Evolutionary conservation across 2,329 filamentous ascomycete species (phyloP), one percentile per base, ranked within the genome.

Genomic region (Curvularia spicifera): DNA sequence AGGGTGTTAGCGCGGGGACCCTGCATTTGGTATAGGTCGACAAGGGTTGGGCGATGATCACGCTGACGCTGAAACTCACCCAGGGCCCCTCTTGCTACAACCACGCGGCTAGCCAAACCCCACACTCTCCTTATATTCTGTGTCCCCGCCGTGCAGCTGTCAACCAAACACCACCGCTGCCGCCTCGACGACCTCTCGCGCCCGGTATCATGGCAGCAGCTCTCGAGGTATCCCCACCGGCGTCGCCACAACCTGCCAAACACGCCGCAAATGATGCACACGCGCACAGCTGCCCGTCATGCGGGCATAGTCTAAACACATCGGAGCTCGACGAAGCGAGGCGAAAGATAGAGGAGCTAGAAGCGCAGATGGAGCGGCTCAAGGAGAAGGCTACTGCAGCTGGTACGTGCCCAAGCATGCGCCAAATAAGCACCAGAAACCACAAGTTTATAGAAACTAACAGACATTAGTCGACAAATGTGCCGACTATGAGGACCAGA

Each of bases 401-500:
- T 64, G 82, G 84, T 85, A 77, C 53, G 82, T 75, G 43, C 51
- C 45, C 37, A 24, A 43, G 12, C 15, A 31, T 24, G 20, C 24
- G 29, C 18, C 37, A 24, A 45, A 5, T 6, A 29, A 15, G 8
- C 20, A 49, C 15, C 40, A 40, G 28, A 43, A 28, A 37, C 51
- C 28, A 22, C 6, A 42, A 20, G 31, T 24, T 9, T 48, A 44
- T 31, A 7, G 10, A 48, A n/a, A 56, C 61, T 63, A 26, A 64
- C 51, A 13, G n/a, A 29, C 26, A 24, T 51, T 56, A 84, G 84
- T 81, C 48, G 80, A 83, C 65, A 86, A 80, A 72, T 81, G 87
- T 62, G 89, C 90, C 71, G 89, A 92, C 79, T 93, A 92, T 81
- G 91, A 94, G 78, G 90, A 92, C 76, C 89, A 93, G 74, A 83